A percentile compares a stretch with the other conserved stretches of the same genome.
Conservation (phyloP, 306 rosid genomes). For the Pterocarpus santalinus region DNA sequence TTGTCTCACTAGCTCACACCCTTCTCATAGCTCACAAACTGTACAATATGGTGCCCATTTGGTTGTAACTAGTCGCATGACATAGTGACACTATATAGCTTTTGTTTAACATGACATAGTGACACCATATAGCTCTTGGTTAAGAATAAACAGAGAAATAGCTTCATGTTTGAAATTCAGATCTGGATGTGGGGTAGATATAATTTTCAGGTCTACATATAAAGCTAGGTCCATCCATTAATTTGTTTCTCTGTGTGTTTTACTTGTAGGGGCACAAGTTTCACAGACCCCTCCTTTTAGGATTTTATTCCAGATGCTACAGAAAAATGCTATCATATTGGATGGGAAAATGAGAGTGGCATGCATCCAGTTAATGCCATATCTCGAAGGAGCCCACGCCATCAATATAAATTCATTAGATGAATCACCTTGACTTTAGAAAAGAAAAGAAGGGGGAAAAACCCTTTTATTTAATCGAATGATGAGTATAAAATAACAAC, state of each 20-base stretch:
- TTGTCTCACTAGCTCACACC: neutral
- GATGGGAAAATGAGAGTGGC: constrained; percentile 1
- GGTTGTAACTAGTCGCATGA: neutral
- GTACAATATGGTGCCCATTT: constrained; percentile 19
- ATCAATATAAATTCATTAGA: neutral
- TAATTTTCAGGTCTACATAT: neutral
- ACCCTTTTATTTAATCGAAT: neutral
- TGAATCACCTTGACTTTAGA: neutral
- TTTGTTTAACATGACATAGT: neutral
- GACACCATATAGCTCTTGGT: constrained; percentile 4
- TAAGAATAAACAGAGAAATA: neutral
- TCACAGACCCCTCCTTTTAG: neutral
- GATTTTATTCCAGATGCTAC: neutral
- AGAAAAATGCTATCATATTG: neutral
- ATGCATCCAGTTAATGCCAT: constrained; percentile 15
- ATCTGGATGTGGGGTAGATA: constrained; percentile 12
- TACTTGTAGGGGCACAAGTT: constrained; percentile 14
- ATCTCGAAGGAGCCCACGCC: constrained; percentile 19
- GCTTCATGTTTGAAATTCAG: constrained; percentile 25
- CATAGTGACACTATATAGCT: neutral
- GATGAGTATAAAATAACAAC: constrained; percentile 25
- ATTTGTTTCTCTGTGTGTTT: neutral
- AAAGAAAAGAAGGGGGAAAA: neutral
- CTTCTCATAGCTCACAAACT: constrained; percentile 1
- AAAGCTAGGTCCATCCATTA: constrained; percentile 4